Evolutionary conservation across 2,329 filamentous ascomycete genomes (phyloP).

Genomic region (Dactylonectria estremocensis): DNA sequence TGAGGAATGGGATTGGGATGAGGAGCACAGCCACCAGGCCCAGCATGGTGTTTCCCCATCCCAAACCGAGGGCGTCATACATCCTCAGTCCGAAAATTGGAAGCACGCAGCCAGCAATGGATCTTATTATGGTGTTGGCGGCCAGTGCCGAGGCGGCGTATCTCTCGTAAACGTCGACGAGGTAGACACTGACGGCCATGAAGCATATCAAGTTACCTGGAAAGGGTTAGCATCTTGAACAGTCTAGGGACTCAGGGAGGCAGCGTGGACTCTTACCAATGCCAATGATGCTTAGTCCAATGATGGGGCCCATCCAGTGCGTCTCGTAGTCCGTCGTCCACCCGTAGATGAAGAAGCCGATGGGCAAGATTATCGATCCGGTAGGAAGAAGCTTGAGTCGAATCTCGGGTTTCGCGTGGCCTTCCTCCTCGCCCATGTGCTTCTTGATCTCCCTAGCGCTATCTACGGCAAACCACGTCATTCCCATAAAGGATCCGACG

Average conservation of each 20-base stretch:
- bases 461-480: conserved; percentile 28
- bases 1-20: not conserved
- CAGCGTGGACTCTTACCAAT: conserved; percentile 22
- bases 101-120: not conserved
- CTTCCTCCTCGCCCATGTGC: not conserved
- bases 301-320: conserved; percentile 36
- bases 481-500: conserved; percentile 32
- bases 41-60: conserved; percentile 7
- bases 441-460: conserved; percentile 30
- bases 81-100: conserved; percentile 1
- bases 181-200: conserved; percentile 8
- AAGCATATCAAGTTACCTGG: not conserved
- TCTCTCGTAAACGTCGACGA: not conserved
- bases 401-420: conserved; percentile 26
- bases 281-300: conserved; percentile 27
- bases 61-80: conserved; percentile 3
- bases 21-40: not conserved
- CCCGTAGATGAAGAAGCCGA: conserved; percentile 35
- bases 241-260: not conserved
- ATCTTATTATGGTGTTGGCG: not conserved
- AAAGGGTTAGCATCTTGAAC: not conserved
- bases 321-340: conserved; percentile 36
- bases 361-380: conserved; percentile 23
- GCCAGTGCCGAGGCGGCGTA: conserved; percentile 1
- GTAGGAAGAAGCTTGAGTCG: conserved; percentile 30